These are phyloP conservation scores for Clarireedia hainanense DNA, from an alignment of 2,329 filamentous ascomycete genomes.

Conservation along the genomic window DNA sequence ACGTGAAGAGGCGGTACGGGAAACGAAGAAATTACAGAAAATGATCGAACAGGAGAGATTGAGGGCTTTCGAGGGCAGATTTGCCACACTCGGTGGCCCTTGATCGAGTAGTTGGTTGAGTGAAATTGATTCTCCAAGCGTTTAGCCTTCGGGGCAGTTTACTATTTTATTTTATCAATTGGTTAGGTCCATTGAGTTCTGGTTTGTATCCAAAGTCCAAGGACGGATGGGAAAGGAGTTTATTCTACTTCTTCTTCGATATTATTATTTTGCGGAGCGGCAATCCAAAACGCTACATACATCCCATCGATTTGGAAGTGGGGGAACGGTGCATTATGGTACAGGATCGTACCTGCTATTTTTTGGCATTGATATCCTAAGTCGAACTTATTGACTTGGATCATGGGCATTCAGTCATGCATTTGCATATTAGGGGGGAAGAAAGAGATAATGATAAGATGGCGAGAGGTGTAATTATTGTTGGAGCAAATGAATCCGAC, in stretches of 20 bases:
- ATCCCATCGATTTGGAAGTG: background rate
- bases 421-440: too few species aligned
- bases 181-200: background rate
- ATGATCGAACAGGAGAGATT: constrained; percentile 44
- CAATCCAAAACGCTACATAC: background rate
- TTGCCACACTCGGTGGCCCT: constrained; percentile 21
- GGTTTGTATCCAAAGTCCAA: background rate
- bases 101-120: background rate
- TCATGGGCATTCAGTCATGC: too few species aligned
- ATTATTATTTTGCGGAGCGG: background rate
- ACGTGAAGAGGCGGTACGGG: constrained; percentile 64
- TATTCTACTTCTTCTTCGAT: background rate
- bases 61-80: constrained; percentile 25
- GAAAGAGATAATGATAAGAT: too few species aligned
- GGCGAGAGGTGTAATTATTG: too few species aligned
- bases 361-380: background rate
- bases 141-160: constrained; percentile 2
- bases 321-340: background rate
- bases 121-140: constrained; percentile 6
- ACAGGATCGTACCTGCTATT: background rate
- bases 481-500: background rate
- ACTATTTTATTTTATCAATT: background rate
- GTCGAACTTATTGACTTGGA: too few species aligned
- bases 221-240: background rate
- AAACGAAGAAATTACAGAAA: constrained; percentile 62